Base-by-base conservation (phyloP, 2,329 filamentous ascomycete species). In the Rosellinia necatrix region DNA sequence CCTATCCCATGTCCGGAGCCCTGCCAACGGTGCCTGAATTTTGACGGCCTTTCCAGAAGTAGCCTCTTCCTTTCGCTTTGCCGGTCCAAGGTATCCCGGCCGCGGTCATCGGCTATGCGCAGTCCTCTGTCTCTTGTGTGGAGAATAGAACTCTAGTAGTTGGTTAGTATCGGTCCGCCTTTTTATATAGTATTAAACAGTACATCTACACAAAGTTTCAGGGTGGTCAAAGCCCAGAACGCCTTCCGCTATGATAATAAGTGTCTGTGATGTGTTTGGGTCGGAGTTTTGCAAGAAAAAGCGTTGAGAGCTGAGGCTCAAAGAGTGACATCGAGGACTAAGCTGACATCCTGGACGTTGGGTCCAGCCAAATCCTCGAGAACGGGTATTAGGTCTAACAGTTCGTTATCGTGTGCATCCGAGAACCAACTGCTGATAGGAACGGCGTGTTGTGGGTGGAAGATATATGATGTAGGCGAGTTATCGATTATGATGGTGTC, bases 371-470 rank as follows among this genome's bases (percentile, higher is more conserved):
- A 82, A 75, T 99, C 94, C 81, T 99, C 94, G 64, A 99, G 91
- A 68, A 99, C 94, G 49, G 94, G 94, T 73, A 99, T 97, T 68
- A 99, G 81, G 73, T 99, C 94, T 69, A 99, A 82, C 60, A 99
- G 83, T 81, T 99, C 94, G 76, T 99, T 99, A 78, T 99, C 94
- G 76, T 99, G 94, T 60, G 94, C 94, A 76, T 99, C 94, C 64
- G 92, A 97, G 78, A 99, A 99, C 94, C 94, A 99, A 81, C 93
- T 97, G 83, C 92, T 97, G 78, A 99, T 99, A 22, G 94, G 94
- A 46, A 99, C 93, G 59, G 94, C 94, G 74, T 99, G 94, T 78
- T 99, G 93, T 21, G 94, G 94, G 72, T 99, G 94, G 83, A 99
- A 99, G 69, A 99, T 97, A 79, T 99, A 99, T 10, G 93, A 97